A percentile compares a stretch with the other conserved stretches of the same genome.
Conservation (phyloP, 2,329 filamentous ascomycete species). For the Tolypocladium capitatum region DNA sequence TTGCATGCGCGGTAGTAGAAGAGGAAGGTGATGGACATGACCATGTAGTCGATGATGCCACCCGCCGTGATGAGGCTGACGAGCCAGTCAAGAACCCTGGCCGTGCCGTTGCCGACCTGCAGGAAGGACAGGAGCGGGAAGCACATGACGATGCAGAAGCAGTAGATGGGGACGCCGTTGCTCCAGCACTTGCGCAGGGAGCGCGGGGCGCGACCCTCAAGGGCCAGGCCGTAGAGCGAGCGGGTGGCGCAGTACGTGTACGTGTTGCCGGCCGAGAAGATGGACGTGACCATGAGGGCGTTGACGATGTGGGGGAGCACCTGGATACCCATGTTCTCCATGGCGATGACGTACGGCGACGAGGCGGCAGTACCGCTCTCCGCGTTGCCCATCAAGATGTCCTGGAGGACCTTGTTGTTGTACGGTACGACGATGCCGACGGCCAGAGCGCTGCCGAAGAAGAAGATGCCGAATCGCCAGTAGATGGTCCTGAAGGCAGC, state of each 20-base stretch:
- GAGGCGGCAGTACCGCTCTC: constrained; percentile 33
- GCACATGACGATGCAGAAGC: constrained; percentile 38
- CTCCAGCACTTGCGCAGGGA: constrained; percentile 45
- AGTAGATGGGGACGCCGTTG: constrained; percentile 48
- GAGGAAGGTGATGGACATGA: constrained; percentile 33
- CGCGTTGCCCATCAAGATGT: constrained; percentile 31
- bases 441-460: constrained; percentile 53
- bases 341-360: constrained; percentile 51
- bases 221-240: constrained; percentile 36
- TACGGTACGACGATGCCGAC: constrained; percentile 55
- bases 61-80: constrained; percentile 43
- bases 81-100: constrained; percentile 39
- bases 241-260: constrained; percentile 39
- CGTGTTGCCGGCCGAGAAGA: constrained; percentile 35
- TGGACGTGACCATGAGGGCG: constrained; percentile 31
- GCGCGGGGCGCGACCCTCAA: constrained; percentile 33
- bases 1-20: constrained; percentile 38
- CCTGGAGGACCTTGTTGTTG: constrained; percentile 41
- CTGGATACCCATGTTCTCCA: constrained; percentile 37
- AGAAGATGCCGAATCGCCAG: constrained; percentile 58
- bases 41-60: constrained; percentile 49
- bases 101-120: constrained; percentile 32
- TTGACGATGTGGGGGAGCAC: constrained; percentile 46
- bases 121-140: constrained; percentile 42
- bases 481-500: constrained; percentile 62